These are phyloP conservation scores for Xerocomus brunneocitrinus DNA, from an alignment of 768 basidiomycete genomes.

Conservation along the genomic window DNA sequence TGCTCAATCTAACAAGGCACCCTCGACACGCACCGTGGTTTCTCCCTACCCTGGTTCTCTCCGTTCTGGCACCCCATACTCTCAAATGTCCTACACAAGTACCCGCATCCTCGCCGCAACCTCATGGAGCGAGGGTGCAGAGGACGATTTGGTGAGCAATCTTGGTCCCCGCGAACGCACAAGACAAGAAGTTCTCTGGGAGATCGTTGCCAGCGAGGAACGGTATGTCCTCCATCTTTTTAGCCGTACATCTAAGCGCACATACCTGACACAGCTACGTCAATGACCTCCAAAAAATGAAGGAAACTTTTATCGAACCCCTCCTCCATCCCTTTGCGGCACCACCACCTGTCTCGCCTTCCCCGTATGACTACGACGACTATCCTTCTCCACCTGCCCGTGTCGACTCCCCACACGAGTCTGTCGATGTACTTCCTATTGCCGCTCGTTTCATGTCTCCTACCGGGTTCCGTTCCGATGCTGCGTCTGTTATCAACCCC, in stretches of 20 bases:
- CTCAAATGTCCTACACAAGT: conserved; percentile 66
- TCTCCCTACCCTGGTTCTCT: conserved; percentile 68
- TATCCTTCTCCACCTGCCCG: conserved; percentile 38
- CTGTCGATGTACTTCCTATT: conserved; percentile 74
- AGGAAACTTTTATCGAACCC: conserved; percentile 88
- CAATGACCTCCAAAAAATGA: conserved; percentile 83
- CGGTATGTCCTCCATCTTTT: conserved; percentile 46
- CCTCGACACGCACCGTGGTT: conserved; percentile 59
- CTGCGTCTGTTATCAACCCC: conserved; percentile 37
- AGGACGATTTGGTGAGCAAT: conserved; percentile 90
- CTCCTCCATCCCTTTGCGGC: conserved; percentile 76
- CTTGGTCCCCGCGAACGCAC: conserved; percentile 92
- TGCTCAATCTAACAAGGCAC: conserved; percentile 47
- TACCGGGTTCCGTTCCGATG: conserved; percentile 41
- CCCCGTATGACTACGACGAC: conserved; percentile 65
- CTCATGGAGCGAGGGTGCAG: conserved; percentile 93
- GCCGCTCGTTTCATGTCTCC: conserved; percentile 90
- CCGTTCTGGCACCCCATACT: conserved; percentile 79
- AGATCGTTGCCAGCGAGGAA: conserved; percentile 95
- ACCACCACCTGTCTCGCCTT: conserved; percentile 39
- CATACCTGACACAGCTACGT: conserved; percentile 67
- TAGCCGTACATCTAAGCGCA: conserved; percentile 9
- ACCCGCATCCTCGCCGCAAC: conserved; percentile 71
- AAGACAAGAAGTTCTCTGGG: conserved; percentile 93
- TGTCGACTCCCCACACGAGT: conserved; percentile 63